phyloP scores from a whole-genome alignment of 208 protist species.

The Trypanosoma avium region DNA sequence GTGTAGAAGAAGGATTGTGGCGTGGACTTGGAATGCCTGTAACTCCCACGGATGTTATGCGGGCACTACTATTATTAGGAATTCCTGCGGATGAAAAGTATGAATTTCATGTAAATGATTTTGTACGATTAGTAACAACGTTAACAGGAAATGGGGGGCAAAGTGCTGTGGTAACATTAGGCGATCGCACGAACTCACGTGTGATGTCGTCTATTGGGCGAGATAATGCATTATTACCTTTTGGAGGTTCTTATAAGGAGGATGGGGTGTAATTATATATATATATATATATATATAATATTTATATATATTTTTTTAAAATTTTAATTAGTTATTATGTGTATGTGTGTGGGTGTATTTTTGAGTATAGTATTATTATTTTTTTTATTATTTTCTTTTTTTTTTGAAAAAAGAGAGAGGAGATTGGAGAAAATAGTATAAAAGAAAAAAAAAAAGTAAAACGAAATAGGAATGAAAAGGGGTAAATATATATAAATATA shows the following conservation, averaged over 20 bases:
- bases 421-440: neutral
- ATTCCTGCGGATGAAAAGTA: constrained; percentile 28
- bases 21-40: constrained; percentile 51
- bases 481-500: constrained; percentile 20
- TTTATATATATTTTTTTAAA: constrained; percentile 18
- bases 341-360: neutral
- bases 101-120: constrained; percentile 31
- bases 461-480: neutral
- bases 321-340: neutral
- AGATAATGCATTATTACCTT: constrained; percentile 14
- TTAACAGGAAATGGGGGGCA: constrained; percentile 9
- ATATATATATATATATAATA: neutral
- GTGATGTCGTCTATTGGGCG: constrained; percentile 3
- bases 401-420: neutral
- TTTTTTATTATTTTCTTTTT: neutral
- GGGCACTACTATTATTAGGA: constrained; percentile 34
- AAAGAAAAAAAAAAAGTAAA: constrained; percentile 1
- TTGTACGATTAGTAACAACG: constrained; percentile 26
- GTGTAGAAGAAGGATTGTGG: constrained; percentile 54
- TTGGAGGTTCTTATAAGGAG: constrained; percentile 8
- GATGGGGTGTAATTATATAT: constrained; percentile 1
- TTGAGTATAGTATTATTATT: neutral
- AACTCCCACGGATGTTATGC: constrained; percentile 31
- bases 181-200: too few relatives aligned
- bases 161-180: too few relatives aligned